Percentiles rank a stretch among this genome's conserved stretches.
These are phyloP conservation scores for Gnaphalium uliginosum DNA, from an alignment of 129 eudicot genomes.

Conservation along the genomic window DNA sequence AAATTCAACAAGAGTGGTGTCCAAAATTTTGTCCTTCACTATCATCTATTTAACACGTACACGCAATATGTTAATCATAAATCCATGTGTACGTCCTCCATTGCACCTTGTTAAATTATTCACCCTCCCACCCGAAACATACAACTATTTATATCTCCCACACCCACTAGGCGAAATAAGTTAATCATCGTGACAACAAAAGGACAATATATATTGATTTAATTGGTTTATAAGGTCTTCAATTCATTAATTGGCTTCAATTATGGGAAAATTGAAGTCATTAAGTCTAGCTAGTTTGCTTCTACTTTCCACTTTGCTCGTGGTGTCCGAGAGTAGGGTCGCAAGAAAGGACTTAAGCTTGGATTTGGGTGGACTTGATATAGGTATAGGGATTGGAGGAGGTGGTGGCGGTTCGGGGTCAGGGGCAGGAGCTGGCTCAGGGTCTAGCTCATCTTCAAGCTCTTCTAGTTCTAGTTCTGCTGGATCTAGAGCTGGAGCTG, in stretches of 20 bases:
- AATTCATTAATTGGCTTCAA: not conserved
- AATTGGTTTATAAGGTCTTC: not conserved
- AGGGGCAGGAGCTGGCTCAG: constrained; percentile 20
- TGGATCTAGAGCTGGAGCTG: constrained; percentile 39
- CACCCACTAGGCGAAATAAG: not conserved
- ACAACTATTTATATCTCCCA: constrained; percentile 37
- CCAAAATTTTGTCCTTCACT: not conserved
- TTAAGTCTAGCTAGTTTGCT: constrained; percentile 31
- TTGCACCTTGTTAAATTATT: not conserved
- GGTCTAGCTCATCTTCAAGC: constrained; percentile 23
- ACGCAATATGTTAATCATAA: constrained; percentile 1
- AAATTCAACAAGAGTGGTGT: constrained; percentile 2
- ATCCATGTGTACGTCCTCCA: constrained; percentile 20
- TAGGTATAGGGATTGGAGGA: constrained; percentile 49
- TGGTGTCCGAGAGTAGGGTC: constrained; percentile 51
- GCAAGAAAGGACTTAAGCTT: constrained; percentile 66
- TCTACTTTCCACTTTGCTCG: constrained; percentile 30
- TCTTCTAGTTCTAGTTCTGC: constrained; percentile 29
- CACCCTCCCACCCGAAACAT: constrained; percentile 11
- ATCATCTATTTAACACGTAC: not conserved
- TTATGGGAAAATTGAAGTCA: constrained; percentile 34
- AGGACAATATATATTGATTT: not conserved
- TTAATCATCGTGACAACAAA: no score
- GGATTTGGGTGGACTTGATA: constrained; percentile 55
- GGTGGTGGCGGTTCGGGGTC: constrained; percentile 65